Evolutionary conservation across 768 basidiomycete genomes (phyloP).

Genomic region (Tulasnella sp.): DNA sequence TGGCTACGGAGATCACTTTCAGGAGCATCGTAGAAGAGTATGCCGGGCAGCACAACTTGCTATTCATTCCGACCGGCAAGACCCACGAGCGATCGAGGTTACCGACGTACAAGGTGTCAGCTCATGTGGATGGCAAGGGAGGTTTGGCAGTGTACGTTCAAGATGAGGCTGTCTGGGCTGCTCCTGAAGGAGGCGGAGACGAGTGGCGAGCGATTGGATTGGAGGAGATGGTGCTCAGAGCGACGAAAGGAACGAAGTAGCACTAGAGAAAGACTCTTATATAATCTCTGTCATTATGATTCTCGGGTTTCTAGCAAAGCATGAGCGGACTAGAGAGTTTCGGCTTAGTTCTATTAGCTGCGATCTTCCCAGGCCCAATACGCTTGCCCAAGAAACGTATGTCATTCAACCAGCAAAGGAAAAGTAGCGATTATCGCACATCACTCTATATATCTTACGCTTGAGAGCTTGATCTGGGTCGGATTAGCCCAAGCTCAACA

Average conservation of each 20-base stretch:
- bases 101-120: constrained; percentile 78
- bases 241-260: constrained; percentile 13
- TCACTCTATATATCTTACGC: too few relatives aligned
- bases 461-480: too few relatives aligned
- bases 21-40: constrained; percentile 85
- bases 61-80: constrained; percentile 81
- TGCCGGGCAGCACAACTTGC: constrained; percentile 70
- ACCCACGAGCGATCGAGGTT: constrained; percentile 78
- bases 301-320: too few relatives aligned
- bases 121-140: constrained; percentile 67
- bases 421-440: too few relatives aligned
- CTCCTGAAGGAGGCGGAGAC: constrained; percentile 37
- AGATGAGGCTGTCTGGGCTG: constrained; percentile 91
- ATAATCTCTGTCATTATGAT: too few relatives aligned
- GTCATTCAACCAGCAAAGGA: too few relatives aligned
- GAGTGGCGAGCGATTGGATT: constrained; percentile 67
- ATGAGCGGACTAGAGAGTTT: too few relatives aligned
- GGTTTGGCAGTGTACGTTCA: constrained; percentile 81
- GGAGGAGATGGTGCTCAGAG: constrained; percentile 74
- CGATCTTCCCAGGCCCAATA: too few relatives aligned
- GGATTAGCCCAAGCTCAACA: too few relatives aligned
- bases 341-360: too few relatives aligned
- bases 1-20: constrained; percentile 68
- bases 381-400: too few relatives aligned
- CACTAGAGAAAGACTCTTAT: too few relatives aligned